Evolutionary conservation across 768 basidiomycete genomes (phyloP).

Genomic region (Ramaria sp.): DNA sequence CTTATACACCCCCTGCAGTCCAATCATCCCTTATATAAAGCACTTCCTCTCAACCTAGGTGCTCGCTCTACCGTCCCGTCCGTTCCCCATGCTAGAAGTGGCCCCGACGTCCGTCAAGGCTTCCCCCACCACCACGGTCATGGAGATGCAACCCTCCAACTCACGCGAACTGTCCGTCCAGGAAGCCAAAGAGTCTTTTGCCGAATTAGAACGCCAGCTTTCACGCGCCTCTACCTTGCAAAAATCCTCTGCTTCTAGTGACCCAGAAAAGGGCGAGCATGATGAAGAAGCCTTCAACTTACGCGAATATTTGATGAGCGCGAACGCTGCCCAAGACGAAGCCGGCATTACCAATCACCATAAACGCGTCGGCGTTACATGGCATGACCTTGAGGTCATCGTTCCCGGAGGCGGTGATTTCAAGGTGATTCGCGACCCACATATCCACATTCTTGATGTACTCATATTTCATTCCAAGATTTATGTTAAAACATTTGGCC

Average conservation of each 20-base stretch:
- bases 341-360: constrained; percentile 49
- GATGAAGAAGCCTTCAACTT: constrained; percentile 42
- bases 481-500: constrained; percentile 49
- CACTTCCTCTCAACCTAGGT: no score
- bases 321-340: constrained; percentile 51
- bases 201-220: constrained; percentile 4
- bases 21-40: no score
- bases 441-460: not conserved
- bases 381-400: constrained; percentile 58
- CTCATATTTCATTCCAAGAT: constrained; percentile 25
- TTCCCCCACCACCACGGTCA: not conserved
- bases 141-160: not conserved
- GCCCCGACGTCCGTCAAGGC: not conserved
- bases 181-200: constrained; percentile 14
- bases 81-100: not conserved
- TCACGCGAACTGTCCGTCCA: constrained; percentile 8
- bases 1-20: no score
- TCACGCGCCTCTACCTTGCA: constrained; percentile 6
- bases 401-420: constrained; percentile 43
- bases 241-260: constrained; percentile 13
- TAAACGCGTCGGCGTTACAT: constrained; percentile 69
- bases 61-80: not conserved
- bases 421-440: constrained; percentile 31
- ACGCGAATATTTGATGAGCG: constrained; percentile 54
- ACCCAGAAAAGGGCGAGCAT: constrained; percentile 32